Base-by-base conservation (phyloP, 1,139 yeast species). In the Kodamaea sp. region DNA sequence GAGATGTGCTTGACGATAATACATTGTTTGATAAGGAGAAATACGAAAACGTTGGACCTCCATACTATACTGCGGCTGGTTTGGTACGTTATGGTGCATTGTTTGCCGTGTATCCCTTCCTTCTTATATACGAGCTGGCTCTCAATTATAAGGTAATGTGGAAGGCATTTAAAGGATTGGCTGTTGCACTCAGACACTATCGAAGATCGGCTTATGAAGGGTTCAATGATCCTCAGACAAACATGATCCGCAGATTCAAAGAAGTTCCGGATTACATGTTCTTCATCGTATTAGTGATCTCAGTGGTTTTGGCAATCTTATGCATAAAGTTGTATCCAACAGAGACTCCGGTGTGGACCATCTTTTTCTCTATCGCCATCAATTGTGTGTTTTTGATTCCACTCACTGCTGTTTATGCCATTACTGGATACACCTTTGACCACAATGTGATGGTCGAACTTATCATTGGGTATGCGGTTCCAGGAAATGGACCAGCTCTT, bases 31-130 rank as follows among this genome's bases (percentile, higher is more conserved):
- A 48, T 31, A 26, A 48, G 9, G 41, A 32, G 3, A 49, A 47
- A 34, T 51, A 49, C 30, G 38, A 47, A 8, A 42, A 57, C 42
- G 11, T 48, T 55, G 73, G 73, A 0, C 74, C 75, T 6, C 74
- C 74, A 8, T 69, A 66, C 42, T 68, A 65, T 38, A 51, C 64
- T 22, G 73, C 74, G 5, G 73, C 72, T 1, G 67, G 63, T 44
- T 51, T 68, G 37, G 69, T 68, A 4, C 44, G 63, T 2, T 69
- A 68, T 43, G 73, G 73, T 2, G 72, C 73, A 24, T 47, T 43
- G 21, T 48, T 51, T 30, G 50, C 50, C 5, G 14, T 47, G 21
- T 50, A 48, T 34, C 54, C 55, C 2, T 42, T 48, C 26, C 33
- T 43, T 2, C 24, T 48, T 24, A 15, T 42, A 14, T 45, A 43